These are phyloP conservation scores for Tetracladium setigerum DNA, from an alignment of 495 filamentous ascomycete genomes.

Conservation along the genomic window DNA sequence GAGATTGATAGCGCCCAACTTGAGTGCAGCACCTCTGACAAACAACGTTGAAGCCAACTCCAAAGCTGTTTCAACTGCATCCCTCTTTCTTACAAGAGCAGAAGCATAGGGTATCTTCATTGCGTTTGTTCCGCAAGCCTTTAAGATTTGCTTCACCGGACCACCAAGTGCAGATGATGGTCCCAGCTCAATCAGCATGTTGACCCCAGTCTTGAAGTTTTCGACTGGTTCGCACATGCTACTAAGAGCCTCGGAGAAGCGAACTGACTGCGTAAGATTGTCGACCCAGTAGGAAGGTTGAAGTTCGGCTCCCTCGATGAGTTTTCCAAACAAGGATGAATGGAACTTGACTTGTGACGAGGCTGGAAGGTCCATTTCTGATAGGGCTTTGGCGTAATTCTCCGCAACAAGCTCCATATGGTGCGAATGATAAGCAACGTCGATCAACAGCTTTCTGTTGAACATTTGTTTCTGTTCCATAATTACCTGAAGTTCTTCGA, in stretches of 20 bases:
- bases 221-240: constrained; percentile 25
- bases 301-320: constrained; percentile 22
- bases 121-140: constrained; percentile 11
- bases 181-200: constrained; percentile 52
- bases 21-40: constrained; percentile 33
- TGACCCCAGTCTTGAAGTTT: constrained; percentile 11
- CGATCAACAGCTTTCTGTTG: constrained; percentile 45
- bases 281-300: constrained; percentile 46
- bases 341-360: constrained; percentile 35
- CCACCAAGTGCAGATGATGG: constrained; percentile 58
- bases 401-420: constrained; percentile 48
- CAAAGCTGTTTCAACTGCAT: constrained; percentile 40
- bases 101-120: constrained; percentile 29
- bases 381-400: constrained; percentile 22
- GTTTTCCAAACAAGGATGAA: constrained; percentile 33
- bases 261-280: constrained; percentile 45
- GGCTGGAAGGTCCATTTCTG: constrained; percentile 20
- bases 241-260: constrained; percentile 37
- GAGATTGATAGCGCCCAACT: constrained; percentile 38
- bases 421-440: constrained; percentile 56
- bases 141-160: constrained; percentile 49
- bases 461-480: constrained; percentile 41
- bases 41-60: constrained; percentile 32
- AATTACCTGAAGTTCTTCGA: constrained; percentile 38
- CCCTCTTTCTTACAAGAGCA: constrained; percentile 34